These are phyloP conservation scores for Globisporangium radiosum DNA, from an alignment of 352 stramenopile species.

Conservation along the genomic window DNA sequence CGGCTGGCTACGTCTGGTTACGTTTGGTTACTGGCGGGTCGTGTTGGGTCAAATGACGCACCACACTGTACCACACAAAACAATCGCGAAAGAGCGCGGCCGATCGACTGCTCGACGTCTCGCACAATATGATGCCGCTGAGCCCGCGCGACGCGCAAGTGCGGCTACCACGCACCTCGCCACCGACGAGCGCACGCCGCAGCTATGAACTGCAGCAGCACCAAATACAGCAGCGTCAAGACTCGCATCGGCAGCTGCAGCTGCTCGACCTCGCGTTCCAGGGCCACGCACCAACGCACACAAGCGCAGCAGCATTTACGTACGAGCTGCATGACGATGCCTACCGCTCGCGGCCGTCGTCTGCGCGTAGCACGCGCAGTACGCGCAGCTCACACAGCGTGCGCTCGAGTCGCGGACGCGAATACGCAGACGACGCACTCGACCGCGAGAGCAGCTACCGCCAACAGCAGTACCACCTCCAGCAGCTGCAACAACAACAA, in stretches of 20 bases:
- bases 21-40: no score
- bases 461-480: not conserved
- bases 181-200: not conserved
- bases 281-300: slow-evolving; percentile 4
- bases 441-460: not conserved
- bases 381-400: slow-evolving; percentile 1
- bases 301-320: slow-evolving; percentile 4
- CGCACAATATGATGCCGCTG: slow-evolving; percentile 2
- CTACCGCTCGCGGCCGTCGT: slow-evolving; percentile 1
- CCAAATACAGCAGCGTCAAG: slow-evolving; percentile 7
- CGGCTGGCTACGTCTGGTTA: no score
- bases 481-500: not conserved
- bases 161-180: not conserved
- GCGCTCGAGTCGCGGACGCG: slow-evolving; percentile 4
- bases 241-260: slow-evolving; percentile 16
- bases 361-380: slow-evolving; percentile 5
- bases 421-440: slow-evolving; percentile 4
- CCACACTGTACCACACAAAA: not conserved
- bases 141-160: slow-evolving; percentile 11
- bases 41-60: not conserved
- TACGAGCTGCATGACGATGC: slow-evolving; percentile 2
- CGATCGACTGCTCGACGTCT: not conserved
- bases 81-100: not conserved
- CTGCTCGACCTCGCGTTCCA: slow-evolving; percentile 41
- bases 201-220: not conserved